Percentiles rank a stretch among this genome's conserved stretches.
These are phyloP conservation scores for Chlamydomonas eustigma DNA, from an alignment of 139 green algal genomes.

Conservation along the genomic window DNA sequence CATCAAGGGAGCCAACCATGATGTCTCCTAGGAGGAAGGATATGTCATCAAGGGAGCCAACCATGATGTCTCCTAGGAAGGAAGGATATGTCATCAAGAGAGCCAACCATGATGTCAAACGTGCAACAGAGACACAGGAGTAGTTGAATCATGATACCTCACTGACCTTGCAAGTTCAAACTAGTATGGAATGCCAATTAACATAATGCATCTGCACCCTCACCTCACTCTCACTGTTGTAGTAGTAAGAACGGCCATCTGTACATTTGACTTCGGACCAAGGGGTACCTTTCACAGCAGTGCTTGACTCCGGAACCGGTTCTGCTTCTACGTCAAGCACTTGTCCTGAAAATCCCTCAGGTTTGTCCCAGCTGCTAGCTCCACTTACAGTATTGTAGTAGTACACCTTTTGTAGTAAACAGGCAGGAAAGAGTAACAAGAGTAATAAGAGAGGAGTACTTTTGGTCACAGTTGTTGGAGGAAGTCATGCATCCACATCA, in stretches of 20 bases:
- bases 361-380: slow-evolving; percentile 52
- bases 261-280: slow-evolving; percentile 72
- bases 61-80: not conserved
- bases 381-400: slow-evolving; percentile 70
- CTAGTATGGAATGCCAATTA: not conserved
- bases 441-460: not conserved
- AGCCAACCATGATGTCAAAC: too few species aligned
- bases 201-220: not conserved
- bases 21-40: too few species aligned
- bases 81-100: not conserved
- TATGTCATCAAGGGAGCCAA: too few species aligned
- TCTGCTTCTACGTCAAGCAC: slow-evolving; percentile 14
- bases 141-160: not conserved
- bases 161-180: not conserved
- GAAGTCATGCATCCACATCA: not conserved
- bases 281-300: slow-evolving; percentile 50
- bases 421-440: not conserved
- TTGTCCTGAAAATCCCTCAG: slow-evolving; percentile 46
- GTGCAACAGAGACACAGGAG: too few species aligned
- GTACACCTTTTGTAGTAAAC: slow-evolving; percentile 41
- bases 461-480: not conserved
- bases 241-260: not conserved
- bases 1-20: too few species aligned
- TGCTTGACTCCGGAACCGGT: slow-evolving; percentile 11
- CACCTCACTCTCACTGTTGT: not conserved